Conservation (phyloP, 768 basidiomycete species). For the Exsudoporus frostii region DNA sequence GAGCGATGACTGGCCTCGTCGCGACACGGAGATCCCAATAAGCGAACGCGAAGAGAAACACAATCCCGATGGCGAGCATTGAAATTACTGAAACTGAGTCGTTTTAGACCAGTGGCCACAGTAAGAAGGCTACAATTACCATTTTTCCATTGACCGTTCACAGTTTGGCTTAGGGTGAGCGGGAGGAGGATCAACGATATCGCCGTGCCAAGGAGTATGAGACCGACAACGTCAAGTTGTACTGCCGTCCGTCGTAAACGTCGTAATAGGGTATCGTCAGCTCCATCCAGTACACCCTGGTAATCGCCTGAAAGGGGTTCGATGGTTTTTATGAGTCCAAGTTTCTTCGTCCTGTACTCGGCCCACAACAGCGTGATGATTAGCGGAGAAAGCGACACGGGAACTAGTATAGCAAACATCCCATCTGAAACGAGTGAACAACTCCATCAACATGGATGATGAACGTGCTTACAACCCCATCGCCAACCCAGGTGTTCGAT, state of each 20-base stretch:
- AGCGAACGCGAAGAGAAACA: slow-evolving; percentile 41
- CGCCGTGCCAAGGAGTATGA: slow-evolving; percentile 47
- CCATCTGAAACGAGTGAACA: slow-evolving; percentile 36
- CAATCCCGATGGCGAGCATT: slow-evolving; percentile 47
- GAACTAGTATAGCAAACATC: slow-evolving; percentile 58
- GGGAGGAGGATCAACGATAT: slow-evolving; percentile 54
- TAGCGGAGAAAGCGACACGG: slow-evolving; percentile 47
- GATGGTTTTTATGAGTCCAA: slow-evolving; percentile 27
- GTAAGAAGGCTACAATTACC: slow-evolving; percentile 25
- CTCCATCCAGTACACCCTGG: neutral
- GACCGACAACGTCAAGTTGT: slow-evolving; percentile 48
- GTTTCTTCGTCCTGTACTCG: slow-evolving; percentile 44
- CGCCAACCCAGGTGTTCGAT: slow-evolving; percentile 53
- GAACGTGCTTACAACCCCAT: slow-evolving; percentile 58
- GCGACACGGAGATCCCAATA: slow-evolving; percentile 52
- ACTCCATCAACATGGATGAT: neutral
- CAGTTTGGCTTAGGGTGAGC: slow-evolving; percentile 45
- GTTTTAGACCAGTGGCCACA: slow-evolving; percentile 2
- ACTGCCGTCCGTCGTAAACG: slow-evolving; percentile 22
- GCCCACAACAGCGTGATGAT: slow-evolving; percentile 56
- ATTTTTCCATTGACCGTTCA: slow-evolving; percentile 43
- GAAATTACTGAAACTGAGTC: slow-evolving; percentile 46
- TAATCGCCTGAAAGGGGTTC: neutral
- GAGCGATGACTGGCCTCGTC: slow-evolving; percentile 56
- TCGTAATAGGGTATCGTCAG: neutral